Conservation (phyloP, 192 early-diverging fungal species). For the Phlyctochytrium planicorne region DNA sequence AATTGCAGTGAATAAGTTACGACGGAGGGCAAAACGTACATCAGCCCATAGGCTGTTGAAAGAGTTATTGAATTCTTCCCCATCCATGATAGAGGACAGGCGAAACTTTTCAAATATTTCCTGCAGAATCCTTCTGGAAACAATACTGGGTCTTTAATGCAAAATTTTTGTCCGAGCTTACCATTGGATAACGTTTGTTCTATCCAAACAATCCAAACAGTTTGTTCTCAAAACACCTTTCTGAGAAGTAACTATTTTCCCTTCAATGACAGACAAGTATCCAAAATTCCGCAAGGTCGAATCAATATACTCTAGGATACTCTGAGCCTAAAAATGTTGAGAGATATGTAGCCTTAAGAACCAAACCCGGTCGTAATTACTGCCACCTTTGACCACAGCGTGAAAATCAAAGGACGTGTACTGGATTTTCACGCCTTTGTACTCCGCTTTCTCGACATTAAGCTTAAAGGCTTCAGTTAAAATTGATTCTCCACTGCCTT, state of each 20-base stretch:
- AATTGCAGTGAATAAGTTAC: constrained; percentile 6
- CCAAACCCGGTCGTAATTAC: constrained; percentile 26
- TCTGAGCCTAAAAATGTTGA: neutral
- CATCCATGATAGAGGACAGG: constrained; percentile 9
- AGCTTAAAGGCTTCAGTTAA: constrained; percentile 63
- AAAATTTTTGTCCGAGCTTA: neutral
- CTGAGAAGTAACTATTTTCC: constrained; percentile 65
- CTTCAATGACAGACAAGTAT: constrained; percentile 69
- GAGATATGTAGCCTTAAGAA: neutral
- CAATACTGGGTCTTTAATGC: too few species aligned
- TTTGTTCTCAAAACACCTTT: constrained; percentile 87
- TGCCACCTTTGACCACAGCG: constrained; percentile 70
- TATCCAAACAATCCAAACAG: constrained; percentile 81
- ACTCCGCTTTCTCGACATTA: constrained; percentile 8
- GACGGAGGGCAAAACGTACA: constrained; percentile 15
- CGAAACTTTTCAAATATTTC: neutral
- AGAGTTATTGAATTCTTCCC: constrained; percentile 31
- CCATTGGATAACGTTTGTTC: constrained; percentile 68
- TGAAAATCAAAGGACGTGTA: constrained; percentile 87
- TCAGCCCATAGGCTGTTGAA: constrained; percentile 57
- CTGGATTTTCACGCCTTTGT: constrained; percentile 23
- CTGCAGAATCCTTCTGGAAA: neutral
- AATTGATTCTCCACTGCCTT: constrained; percentile 63
- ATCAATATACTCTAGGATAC: constrained; percentile 10
- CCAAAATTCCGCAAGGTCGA: constrained; percentile 54